A percentile compares a stretch with the other conserved stretches of the same genome.
Conservation (phyloP, 2,329 filamentous ascomycete genomes). For the Incumbomyces lentus region DNA sequence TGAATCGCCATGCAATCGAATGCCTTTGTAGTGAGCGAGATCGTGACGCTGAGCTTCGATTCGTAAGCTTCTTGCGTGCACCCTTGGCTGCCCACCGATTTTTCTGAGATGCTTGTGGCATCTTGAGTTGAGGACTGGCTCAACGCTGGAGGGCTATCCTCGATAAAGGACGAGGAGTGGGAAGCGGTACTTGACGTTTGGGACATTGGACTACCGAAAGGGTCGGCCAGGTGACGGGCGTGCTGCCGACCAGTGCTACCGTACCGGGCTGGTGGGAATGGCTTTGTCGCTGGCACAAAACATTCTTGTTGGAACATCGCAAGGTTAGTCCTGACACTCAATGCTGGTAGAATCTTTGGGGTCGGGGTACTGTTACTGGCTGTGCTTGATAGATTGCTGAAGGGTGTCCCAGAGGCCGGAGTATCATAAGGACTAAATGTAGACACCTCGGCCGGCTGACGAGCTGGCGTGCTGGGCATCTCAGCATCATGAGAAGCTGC, state of each 20-base stretch:
- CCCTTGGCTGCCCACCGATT: slow-evolving; percentile 7
- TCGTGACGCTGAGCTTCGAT: slow-evolving; percentile 8
- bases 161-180: background rate
- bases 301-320: slow-evolving; percentile 7
- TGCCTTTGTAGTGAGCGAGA: slow-evolving; percentile 11
- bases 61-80: slow-evolving; percentile 7
- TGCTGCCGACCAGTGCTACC: slow-evolving; percentile 2
- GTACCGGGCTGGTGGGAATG: slow-evolving; percentile 4
- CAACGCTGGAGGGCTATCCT: background rate
- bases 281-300: slow-evolving; percentile 1
- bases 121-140: slow-evolving; percentile 2
- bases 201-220: slow-evolving; percentile 9
- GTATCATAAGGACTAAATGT: slow-evolving; percentile 18
- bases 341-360: background rate
- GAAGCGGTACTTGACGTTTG: background rate
- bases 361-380: background rate
- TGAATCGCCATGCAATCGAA: slow-evolving; percentile 12
- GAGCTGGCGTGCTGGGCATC: slow-evolving; percentile 12
- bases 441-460: slow-evolving; percentile 11
- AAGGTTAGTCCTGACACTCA: background rate
- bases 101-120: background rate
- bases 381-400: slow-evolving; percentile 7
- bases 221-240: slow-evolving; percentile 5
- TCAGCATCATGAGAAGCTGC: background rate
- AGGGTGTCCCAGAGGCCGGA: slow-evolving; percentile 5